phyloP scores from a whole-genome alignment of 345 rosid species.

The Ricinus communis region DNA sequence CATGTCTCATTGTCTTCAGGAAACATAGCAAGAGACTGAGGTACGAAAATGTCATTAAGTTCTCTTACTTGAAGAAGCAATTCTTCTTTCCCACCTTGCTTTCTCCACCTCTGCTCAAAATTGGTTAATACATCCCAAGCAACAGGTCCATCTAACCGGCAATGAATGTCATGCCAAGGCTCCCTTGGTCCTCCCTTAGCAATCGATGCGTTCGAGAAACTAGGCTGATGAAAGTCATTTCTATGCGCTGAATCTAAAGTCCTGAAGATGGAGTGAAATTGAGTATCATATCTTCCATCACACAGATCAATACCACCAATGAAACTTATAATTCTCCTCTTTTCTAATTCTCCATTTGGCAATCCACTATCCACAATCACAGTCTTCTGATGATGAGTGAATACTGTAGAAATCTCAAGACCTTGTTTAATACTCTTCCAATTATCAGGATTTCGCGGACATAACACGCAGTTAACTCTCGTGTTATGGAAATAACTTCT shows the following conservation, averaged over 20 bases:
- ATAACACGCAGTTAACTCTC: conserved; percentile 47
- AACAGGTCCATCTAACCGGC: conserved; percentile 43
- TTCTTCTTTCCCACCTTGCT: conserved; percentile 40
- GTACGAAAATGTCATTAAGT: conserved; percentile 20
- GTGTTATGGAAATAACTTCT: conserved; percentile 39
- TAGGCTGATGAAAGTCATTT: conserved; percentile 47
- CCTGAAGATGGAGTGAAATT: conserved; percentile 42
- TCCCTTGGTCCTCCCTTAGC: conserved; percentile 50
- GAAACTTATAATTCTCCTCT: conserved; percentile 49
- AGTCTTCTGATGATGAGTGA: conserved; percentile 61
- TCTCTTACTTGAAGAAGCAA: conserved; percentile 29
- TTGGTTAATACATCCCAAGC: conserved; percentile 50
- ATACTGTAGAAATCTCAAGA: conserved; percentile 44
- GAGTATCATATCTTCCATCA: conserved; percentile 58
- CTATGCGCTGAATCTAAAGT: conserved; percentile 34
- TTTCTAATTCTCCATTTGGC: conserved; percentile 17
- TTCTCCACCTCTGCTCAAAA: conserved; percentile 56
- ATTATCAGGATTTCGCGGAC: conserved; percentile 52
- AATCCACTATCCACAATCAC: conserved; percentile 42
- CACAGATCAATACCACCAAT: conserved; percentile 61
- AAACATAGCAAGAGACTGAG: conserved; percentile 25
- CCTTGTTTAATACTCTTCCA: conserved; percentile 40
- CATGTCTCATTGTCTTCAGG: conserved; percentile 38
- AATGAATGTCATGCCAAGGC: conserved; percentile 57
- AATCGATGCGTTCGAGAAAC: conserved; percentile 33